Conservation (phyloP, 2,329 filamentous ascomycete genomes). For the Fusarium sp. region DNA sequence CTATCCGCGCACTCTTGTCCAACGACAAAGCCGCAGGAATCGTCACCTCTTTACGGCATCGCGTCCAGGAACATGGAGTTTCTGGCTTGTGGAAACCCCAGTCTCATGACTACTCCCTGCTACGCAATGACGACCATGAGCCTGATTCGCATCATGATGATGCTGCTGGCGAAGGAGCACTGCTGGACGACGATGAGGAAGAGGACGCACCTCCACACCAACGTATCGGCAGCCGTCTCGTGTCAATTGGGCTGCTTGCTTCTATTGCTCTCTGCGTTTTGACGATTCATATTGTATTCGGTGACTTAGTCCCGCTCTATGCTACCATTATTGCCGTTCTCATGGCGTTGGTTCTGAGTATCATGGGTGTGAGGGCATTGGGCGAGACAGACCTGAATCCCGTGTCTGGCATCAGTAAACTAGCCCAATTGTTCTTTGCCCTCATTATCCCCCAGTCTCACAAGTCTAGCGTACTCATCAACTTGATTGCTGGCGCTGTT, state of each 20-base stretch:
- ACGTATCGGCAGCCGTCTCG: conserved; percentile 80
- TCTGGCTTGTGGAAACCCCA: conserved; percentile 37
- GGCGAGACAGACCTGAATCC: conserved; percentile 95
- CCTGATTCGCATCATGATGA: conserved; percentile 15
- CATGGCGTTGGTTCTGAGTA: conserved; percentile 84
- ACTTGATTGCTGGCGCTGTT: conserved; percentile 93
- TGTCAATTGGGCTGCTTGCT: conserved; percentile 80
- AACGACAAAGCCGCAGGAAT: conserved; percentile 16
- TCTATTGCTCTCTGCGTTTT: conserved; percentile 86
- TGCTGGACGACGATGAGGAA: conserved; percentile 63
- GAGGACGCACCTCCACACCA: conserved; percentile 89
- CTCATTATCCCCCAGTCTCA: conserved; percentile 86
- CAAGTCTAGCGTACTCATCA: conserved; percentile 92
- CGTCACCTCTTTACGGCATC: conserved; percentile 22
- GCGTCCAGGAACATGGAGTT: conserved; percentile 39
- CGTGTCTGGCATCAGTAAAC: conserved; percentile 95
- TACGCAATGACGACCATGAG: conserved; percentile 35
- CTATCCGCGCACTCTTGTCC: conserved; percentile 71
- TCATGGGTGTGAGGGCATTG: conserved; percentile 80
- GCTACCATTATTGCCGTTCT: conserved; percentile 85
- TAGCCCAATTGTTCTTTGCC: conserved; percentile 96
- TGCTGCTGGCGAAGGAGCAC: conserved; percentile 16
- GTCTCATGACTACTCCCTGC: conserved; percentile 44
- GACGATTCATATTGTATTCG: conserved; percentile 88
- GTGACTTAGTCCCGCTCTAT: conserved; percentile 83